Evolutionary conservation across 2,329 filamentous ascomycete species (phyloP), one percentile per base, ranked within the genome.

Genomic region (Aspergillus thermomutatus): DNA sequence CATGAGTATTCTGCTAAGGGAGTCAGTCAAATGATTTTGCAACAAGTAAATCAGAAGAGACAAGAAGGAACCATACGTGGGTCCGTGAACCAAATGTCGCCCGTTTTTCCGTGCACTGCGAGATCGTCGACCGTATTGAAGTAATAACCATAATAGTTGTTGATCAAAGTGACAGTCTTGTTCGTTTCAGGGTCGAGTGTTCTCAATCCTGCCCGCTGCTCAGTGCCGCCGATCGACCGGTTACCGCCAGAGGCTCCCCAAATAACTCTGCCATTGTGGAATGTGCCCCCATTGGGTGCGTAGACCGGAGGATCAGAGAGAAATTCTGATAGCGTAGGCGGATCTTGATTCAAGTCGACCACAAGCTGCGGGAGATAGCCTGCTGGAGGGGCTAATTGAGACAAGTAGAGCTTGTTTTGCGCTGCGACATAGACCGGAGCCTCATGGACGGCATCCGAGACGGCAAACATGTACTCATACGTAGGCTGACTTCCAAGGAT

Each of bases 11-110:
- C 64, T 65, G 34, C n/a, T 8, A 19, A 14, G 2, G 8, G 10
- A 8, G 26, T 58, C 21, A 58, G 55, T 25, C n/a, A 14, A 49
- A 3, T 31, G 14, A 3, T 27, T 14, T 37, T 5, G 31, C 4
- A 37, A 6, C 31, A 37, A 37, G 31, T n/a, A 37, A 19, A n/a
- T 72, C 69, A 50, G 64, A 65, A 55, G 60, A 71, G 60, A 71
- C 2, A 69, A 71, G 49, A 70, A 72, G 48, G 9, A n/a, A 17
- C 51, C 58, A 54, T 41, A 64, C 70, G 65, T 6, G 77, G 74
- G 60, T 81, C 79, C 1, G 79, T 81, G 67, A 82, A 81, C 77
- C 79, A 82, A 45, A 82, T 68, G 45, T 79, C 75, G 49, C 77
- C 77, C 0, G 74, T 75, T 19, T 51, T 80, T 76, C 66, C 79